phyloP scores from a whole-genome alignment of 495 filamentous ascomycete genomes.

The Penicillium cosmopolitanum region DNA sequence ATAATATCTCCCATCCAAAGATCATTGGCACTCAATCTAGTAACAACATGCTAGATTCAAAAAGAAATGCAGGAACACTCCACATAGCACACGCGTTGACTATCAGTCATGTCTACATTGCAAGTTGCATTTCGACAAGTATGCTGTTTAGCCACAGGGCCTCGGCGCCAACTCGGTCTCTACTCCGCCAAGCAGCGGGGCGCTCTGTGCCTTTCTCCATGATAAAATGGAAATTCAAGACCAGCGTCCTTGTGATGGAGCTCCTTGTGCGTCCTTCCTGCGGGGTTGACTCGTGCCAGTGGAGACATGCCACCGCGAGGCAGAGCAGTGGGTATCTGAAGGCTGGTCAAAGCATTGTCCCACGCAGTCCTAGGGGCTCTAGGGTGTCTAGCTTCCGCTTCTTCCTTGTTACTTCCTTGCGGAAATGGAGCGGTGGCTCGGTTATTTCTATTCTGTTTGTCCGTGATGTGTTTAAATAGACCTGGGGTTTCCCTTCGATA shows the following conservation, averaged over 20 bases:
- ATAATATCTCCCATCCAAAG: constrained; percentile 1
- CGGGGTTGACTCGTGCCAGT: constrained; percentile 14
- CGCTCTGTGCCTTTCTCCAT: constrained; percentile 10
- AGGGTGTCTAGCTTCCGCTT: constrained; percentile 11
- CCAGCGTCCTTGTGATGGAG: not conserved
- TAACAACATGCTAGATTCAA: not conserved
- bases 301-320: constrained; percentile 14
- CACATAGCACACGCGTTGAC: not conserved
- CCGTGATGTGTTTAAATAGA: constrained; percentile 1
- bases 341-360: constrained; percentile 9
- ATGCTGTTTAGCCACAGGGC: constrained; percentile 6
- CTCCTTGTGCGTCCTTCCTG: not conserved
- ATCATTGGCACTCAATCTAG: not conserved
- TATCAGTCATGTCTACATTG: not conserved
- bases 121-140: not conserved
- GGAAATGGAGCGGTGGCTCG: constrained; percentile 13
- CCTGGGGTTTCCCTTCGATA: not conserved
- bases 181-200: constrained; percentile 21
- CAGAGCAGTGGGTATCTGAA: constrained; percentile 16
- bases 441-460: constrained; percentile 3
- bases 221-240: not conserved
- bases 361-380: constrained; percentile 12
- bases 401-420: constrained; percentile 2
- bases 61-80: not conserved
- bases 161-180: constrained; percentile 20